Percentiles rank a stretch among this genome's conserved stretches.
Conservation (phyloP, 2,329 filamentous ascomycete species). For the Arthroderma uncinatum region DNA sequence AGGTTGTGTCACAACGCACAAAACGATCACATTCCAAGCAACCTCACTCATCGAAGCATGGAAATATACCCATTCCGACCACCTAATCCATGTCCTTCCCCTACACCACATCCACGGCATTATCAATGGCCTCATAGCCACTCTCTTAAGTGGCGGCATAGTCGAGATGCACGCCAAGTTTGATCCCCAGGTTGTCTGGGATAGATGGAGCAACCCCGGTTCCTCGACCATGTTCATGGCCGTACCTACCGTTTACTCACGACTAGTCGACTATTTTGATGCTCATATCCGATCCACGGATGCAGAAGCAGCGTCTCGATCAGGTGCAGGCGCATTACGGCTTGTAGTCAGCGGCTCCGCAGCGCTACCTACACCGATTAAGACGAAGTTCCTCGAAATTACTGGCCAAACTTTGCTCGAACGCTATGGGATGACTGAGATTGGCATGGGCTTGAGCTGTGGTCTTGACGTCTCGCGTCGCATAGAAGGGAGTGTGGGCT, state of each 20-base stretch:
- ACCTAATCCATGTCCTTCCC: slow-evolving; percentile 40
- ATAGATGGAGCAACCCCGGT: slow-evolving; percentile 33
- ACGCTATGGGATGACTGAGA: slow-evolving; percentile 42
- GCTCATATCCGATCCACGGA: slow-evolving; percentile 28
- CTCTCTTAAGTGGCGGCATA: slow-evolving; percentile 35
- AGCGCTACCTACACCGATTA: slow-evolving; percentile 33
- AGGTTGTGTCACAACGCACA: slow-evolving; percentile 35
- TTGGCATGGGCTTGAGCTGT: slow-evolving; percentile 40
- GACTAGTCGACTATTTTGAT: slow-evolving; percentile 38
- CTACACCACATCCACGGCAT: slow-evolving; percentile 43
- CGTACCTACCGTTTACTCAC: slow-evolving; percentile 43
- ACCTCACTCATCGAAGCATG: slow-evolving; percentile 27
- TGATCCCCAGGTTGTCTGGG: slow-evolving; percentile 37
- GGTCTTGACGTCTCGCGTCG: slow-evolving; percentile 30
- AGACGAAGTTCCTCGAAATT: slow-evolving; percentile 31
- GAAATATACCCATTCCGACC: slow-evolving; percentile 34
- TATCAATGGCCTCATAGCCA: slow-evolving; percentile 40
- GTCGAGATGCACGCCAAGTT: slow-evolving; percentile 41
- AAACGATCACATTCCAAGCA: slow-evolving; percentile 28
- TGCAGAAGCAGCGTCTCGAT: slow-evolving; percentile 24
- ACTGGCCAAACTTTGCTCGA: slow-evolving; percentile 36
- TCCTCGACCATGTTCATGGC: slow-evolving; percentile 40
- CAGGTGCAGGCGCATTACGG: slow-evolving; percentile 27
- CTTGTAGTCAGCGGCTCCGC: slow-evolving; percentile 35
- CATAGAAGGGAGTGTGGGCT: slow-evolving; percentile 41